These are phyloP conservation scores for Cladophialophora exuberans DNA, from an alignment of 2,329 filamentous ascomycete species.

Conservation along the genomic window DNA sequence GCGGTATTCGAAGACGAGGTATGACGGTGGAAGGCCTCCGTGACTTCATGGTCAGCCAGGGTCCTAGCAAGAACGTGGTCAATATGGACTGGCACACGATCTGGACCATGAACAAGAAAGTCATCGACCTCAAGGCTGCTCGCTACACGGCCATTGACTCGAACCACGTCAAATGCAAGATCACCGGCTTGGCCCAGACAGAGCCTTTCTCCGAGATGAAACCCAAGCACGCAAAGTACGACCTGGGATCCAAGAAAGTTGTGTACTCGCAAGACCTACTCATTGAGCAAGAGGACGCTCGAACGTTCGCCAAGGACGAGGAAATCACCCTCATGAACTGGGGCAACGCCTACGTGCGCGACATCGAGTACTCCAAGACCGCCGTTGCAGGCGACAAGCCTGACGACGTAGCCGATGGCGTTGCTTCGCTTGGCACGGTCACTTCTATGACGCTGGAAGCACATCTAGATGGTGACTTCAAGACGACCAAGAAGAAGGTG, in stretches of 20 bases:
- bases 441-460: conserved; percentile 73
- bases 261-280: conserved; percentile 37
- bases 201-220: conserved; percentile 40
- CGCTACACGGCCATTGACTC: conserved; percentile 39
- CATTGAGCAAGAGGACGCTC: conserved; percentile 40
- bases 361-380: conserved; percentile 30
- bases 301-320: conserved; percentile 37
- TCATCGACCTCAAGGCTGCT: conserved; percentile 67
- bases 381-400: conserved; percentile 26
- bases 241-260: conserved; percentile 40
- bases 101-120: conserved; percentile 72
- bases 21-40: conserved; percentile 53
- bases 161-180: conserved; percentile 35
- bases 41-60: conserved; percentile 56
- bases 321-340: conserved; percentile 43
- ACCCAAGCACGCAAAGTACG: conserved; percentile 40
- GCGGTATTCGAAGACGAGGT: conserved; percentile 53
- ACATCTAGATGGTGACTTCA: conserved; percentile 83
- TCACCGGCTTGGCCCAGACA: conserved; percentile 65
- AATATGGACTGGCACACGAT: conserved; percentile 55
- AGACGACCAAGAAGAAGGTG: conserved; percentile 86
- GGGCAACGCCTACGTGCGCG: conserved; percentile 35
- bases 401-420: conserved; percentile 28
- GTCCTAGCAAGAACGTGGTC: conserved; percentile 52
- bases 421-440: conserved; percentile 54